Evolutionary conservation across 495 filamentous ascomycete species (phyloP), one percentile per base, ranked within the genome.

Genomic region (Neurospora discreta): DNA sequence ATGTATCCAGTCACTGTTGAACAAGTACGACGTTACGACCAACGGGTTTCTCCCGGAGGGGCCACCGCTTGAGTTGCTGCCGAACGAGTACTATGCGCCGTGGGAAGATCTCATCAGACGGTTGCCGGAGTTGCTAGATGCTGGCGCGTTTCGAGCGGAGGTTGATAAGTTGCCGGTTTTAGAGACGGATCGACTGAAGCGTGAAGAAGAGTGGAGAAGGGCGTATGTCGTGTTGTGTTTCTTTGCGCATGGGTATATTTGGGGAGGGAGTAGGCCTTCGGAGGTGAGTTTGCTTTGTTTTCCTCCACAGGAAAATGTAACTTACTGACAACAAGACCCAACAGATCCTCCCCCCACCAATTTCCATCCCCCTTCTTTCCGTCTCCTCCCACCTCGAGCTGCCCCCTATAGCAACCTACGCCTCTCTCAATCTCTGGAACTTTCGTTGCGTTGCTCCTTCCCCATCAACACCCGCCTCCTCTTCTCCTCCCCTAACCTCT

Each of bases 351-450:
- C 95, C 95, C 16, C 89, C 91, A 2, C 81, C 89, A 18, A 83
- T 98, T 67, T 92, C 93, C n/a, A 83, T 91, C 36, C 95, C 95
- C 1, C 88, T 94, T 69, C 87, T 94, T 23, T 73, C 87, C 75
- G 86, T 93, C 41, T 97, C 92, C 71, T 79, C 86, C n/a, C 86
- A 90, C 73, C 88, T 97, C 7, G 90, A 92, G 68, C 83, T 98
- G 8, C 94, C 94, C 4, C 91, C 94, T 1, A 92, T 97, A 5
- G 94, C 95, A 18, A 97, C 94, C 26, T 99, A 97, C 76, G 91
- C 95, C 8, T 91, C 88, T 16, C 86, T 96, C 18, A 92, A 90
- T 73, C 85, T 99, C 26, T 99, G 94, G 94, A 99, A 99, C 80
- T 98, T 90, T 81, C 88, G 87, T 0, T 65, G 52, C 15, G 15